Base-by-base conservation (phyloP, 140 eudicot genomes). In the Erigeron philadelphicus region DNA sequence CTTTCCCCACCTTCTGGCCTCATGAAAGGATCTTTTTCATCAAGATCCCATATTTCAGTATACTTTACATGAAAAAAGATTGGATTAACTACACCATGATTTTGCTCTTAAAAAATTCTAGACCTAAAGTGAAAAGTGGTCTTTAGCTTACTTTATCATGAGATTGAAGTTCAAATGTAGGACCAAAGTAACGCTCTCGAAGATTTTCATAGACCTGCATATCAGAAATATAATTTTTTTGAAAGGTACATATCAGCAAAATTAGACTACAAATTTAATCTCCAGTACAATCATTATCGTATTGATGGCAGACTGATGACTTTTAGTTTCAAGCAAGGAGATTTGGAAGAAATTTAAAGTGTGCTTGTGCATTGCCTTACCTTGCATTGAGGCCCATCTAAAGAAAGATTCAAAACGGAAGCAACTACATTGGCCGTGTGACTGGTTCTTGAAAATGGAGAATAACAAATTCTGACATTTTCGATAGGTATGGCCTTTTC, bases 1-100 rank as follows among this genome's bases (percentile, higher is more conserved):
- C 98, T 86, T 81, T 92, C 98, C 23, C 98, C 96, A 11, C 96
- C 98, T 81, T 85, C 95, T 13, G 96, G 88, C 72, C 45, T 83
- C 83, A 71, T 47, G 50, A 92, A 92, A 64, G 98, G 96, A 79
- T 92, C 90, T 68, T 79, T 88, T 81, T 76, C 96, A 46, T 92
- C 98, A 11, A 88, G 80, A 58, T 85, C 95, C 98, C 96, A 92
- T 75, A 92, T 88, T 50, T 86, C 98, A 8, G 84, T 53, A 78
- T 92, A 92, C 96, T 91, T 72, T 53, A 42, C 19, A 69, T 13
- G 54, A 48, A 7, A 55, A 53, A 21, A 23, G 31, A 25, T 38
- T 71, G 50, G 42, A 46, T 58, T 46, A n/a, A n/a, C n/a, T n/a
- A n/a, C n/a, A n/a, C n/a, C n/a, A n/a, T n/a, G n/a, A n/a, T n/a